Base-by-base conservation (phyloP, 306 rosid genomes). In the Nissolia schottii region DNA sequence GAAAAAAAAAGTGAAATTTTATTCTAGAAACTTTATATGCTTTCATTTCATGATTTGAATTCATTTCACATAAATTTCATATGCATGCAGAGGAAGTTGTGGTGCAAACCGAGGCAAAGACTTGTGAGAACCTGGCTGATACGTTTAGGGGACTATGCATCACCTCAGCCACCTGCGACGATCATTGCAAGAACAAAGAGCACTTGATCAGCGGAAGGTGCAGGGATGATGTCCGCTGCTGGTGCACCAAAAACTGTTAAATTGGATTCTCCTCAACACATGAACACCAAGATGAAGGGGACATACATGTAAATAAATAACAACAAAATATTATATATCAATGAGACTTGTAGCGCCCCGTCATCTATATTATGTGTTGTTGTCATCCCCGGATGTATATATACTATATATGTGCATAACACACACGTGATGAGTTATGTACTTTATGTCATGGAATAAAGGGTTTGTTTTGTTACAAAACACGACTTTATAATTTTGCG, bases 161-260 rank as follows among this genome's bases (percentile, higher is more conserved):
- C 12, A 62, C 78, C 43, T 6, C 9, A 5, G 63, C 31, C 0
- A 43, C 40, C 45, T 77, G 80, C 14, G 69, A 67, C 15, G 51
- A 55, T 31, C 60, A 45, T 41, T 76, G 80, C 23, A 76, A 66
- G 49, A 66, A 54, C 3, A 32, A 56, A 65, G 80, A 76, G 16
- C 74, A 45, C 60, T 15, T 66, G 3, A 0, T 57, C 35, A 66
- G 53, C 0, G 80, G 80, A 3, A 56, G 41, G 10, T 76, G 80
- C 68, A 75, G 56, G 41, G 48, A 41, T 1, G 67, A 75, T 31
- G 12, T 75, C 13, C 65, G 65, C 18, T 75, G 80, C 0, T 66
- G 67, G 60, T 75, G 74, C 67, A 45, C 74, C 61, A 55, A 6
- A 57, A 66, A 66, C 54, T 76, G 80, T 22, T 76, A 67, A 55